Evolutionary conservation across 2,329 filamentous ascomycete genomes (phyloP), one percentile per base, ranked within the genome.

Genomic region (Aspergillus bombycis): DNA sequence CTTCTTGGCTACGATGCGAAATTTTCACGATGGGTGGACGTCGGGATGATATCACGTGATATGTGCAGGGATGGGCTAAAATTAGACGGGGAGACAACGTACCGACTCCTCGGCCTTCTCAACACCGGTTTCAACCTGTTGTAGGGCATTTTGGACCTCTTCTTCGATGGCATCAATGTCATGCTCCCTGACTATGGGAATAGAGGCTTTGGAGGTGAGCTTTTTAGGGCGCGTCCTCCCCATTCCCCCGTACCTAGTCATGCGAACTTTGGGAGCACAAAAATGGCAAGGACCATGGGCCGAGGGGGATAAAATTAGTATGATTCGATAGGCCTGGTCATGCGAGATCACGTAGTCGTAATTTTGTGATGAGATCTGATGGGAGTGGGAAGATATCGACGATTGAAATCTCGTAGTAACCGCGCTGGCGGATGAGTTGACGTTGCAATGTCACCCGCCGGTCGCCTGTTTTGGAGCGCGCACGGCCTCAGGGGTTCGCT

Each of bases 81-180:
- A 68, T 67, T 68, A 70, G 69, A 64, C 64, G 70, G 70, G 71
- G 71, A 75, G 70, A 71, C 73, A 67, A 92, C 93, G 88, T 81
- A 97, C 95, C 83, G 94, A 94, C 88, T 98, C 94, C 82, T 99
- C 95, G 69, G 89, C 92, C 78, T 96, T 94, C 81, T 99, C 95
- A 73, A 99, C 95, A 80, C 95, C 95, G 70, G 94, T 97, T 77
- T 95, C 93, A 77, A 97, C 93, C 75, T 90, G 92, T 82, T 85
- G 88, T 83, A 87, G 92, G 77, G 91, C 90, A 71, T 91, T 91
- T 77, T 94, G 89, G 73, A 91, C 88, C 70, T 89, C 88, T 81
- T 96, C 92, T 79, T 97, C 96, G 80, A 93, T 88, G 74, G 90
- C 85, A 77, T 97, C 93, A 81, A 98, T 91, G 77, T 98, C 92